Evolutionary conservation across 306 rosid species (phyloP), one percentile per base, ranked within the genome.

Genomic region (Amphicarpaea edgeworthii): DNA sequence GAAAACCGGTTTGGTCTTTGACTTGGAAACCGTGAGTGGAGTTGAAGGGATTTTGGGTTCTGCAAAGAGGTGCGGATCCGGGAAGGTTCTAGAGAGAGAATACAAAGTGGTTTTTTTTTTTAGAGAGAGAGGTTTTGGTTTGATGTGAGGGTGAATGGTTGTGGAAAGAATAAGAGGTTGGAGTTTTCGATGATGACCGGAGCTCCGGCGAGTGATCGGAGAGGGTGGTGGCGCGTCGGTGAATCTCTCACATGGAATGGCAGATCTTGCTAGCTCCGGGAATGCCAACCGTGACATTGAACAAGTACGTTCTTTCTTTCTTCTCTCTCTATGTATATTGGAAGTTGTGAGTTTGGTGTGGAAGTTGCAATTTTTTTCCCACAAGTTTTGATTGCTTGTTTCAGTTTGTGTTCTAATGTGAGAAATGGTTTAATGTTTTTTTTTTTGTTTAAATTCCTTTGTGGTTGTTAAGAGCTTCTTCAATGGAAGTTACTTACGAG

Each of bases 221-320:
- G 84, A 87, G 91, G 98, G 93, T 84, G 99, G 98, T 86, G 99
- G 91, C 73, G 87, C 82, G 87, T 86, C 67, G 87, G 89, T 78
- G 74, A 88, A 71, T 86, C 79, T 78, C 80, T 86, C 91, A 83
- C 97, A 86, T 96, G 95, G 98, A 92, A 92, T 96, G 97, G 97
- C 97, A 91, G 98, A 92, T 96, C 99, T 91, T 92, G 95, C 71
- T 87, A 88, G 86, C 93, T 87, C 77, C 86, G 91, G 92, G 83
- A 96, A 88, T 89, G 98, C 96, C 85, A 87, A 89, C 90, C 93
- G 99, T 85, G 90, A 92, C 88, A 82, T 88, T 84, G 86, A 90
- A 79, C 98, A 90, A 85, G 87, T 96, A 86, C 88, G 93, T 86
- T 77, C 65, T 77, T 63, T 47, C 50, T 73, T 83, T 77, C 61